phyloP scores from a whole-genome alignment of 768 basidiomycete species.

The Mycena belliarum region DNA sequence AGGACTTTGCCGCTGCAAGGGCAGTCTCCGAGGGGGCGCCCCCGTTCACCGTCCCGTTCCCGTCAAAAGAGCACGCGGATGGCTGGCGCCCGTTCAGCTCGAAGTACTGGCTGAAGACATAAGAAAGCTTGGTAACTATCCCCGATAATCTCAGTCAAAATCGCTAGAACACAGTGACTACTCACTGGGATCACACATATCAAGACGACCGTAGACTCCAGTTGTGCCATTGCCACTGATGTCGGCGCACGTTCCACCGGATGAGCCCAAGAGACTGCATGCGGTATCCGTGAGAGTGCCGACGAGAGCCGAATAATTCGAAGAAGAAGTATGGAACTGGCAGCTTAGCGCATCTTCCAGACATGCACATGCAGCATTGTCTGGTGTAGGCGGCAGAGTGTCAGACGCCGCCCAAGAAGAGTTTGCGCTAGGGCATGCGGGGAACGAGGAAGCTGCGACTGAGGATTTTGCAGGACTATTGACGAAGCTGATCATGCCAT shows the following conservation, averaged over 20 bases:
- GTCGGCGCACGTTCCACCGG: slow-evolving; percentile 61
- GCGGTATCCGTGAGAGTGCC: slow-evolving; percentile 65
- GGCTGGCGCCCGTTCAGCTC: slow-evolving; percentile 37
- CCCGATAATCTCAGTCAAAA: not conserved
- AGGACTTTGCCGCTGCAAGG: slow-evolving; percentile 62
- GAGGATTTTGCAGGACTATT: slow-evolving; percentile 54
- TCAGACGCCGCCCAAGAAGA: slow-evolving; percentile 65
- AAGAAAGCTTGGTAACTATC: slow-evolving; percentile 79
- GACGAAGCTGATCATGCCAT: slow-evolving; percentile 53
- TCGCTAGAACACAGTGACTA: not conserved
- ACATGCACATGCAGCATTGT: slow-evolving; percentile 75
- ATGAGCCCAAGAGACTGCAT: slow-evolving; percentile 72
- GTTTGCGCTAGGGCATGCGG: slow-evolving; percentile 59
- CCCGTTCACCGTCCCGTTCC: slow-evolving; percentile 79
- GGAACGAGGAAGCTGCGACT: slow-evolving; percentile 50
- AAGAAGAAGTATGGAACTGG: slow-evolving; percentile 63
- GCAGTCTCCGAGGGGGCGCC: slow-evolving; percentile 49
- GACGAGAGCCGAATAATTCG: slow-evolving; percentile 59
- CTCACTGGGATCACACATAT: slow-evolving; percentile 79
- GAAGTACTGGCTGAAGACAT: slow-evolving; percentile 48
- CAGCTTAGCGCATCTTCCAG: slow-evolving; percentile 69
- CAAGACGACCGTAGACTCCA: slow-evolving; percentile 75
- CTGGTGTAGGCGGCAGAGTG: slow-evolving; percentile 81
- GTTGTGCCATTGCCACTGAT: slow-evolving; percentile 72
- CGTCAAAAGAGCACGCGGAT: slow-evolving; percentile 74